These are phyloP conservation scores for Kickxella alabastrina DNA, from an alignment of 192 early-diverging fungal genomes.

Conservation along the genomic window DNA sequence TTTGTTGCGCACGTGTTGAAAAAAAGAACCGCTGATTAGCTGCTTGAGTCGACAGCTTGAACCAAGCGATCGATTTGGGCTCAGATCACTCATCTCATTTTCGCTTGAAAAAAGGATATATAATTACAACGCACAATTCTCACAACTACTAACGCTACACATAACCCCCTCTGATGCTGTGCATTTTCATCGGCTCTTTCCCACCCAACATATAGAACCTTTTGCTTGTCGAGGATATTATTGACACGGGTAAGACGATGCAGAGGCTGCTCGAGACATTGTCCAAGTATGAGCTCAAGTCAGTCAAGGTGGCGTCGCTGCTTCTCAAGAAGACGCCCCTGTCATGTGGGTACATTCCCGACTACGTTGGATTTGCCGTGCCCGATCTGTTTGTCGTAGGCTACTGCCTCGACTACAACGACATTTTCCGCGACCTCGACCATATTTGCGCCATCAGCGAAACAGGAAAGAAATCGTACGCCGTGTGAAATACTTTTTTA, in stretches of 20 bases:
- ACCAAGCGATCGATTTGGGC: no score
- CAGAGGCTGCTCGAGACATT: conserved; percentile 71
- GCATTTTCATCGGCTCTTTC: conserved; percentile 18
- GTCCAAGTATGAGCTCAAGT: conserved; percentile 67
- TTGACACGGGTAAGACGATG: conserved; percentile 93
- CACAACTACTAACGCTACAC: no score
- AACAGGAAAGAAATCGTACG: conserved; percentile 34
- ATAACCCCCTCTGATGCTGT: no score
- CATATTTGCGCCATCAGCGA: conserved; percentile 87
- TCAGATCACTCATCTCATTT: no score
- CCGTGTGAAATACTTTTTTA: conserved; percentile 10
- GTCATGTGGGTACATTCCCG: conserved; percentile 84
- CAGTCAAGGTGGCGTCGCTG: conserved; percentile 78
- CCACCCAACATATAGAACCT: conserved; percentile 67
- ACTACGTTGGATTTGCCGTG: conserved; percentile 89
- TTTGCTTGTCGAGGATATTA: conserved; percentile 92
- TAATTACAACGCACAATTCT: no score
- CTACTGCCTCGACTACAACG: conserved; percentile 89
- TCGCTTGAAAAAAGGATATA: no score
- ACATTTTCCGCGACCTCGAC: conserved; percentile 91
- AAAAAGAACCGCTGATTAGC: no score
- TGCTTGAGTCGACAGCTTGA: no score
- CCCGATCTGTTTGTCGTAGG: conserved; percentile 93
- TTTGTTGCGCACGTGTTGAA: no score
- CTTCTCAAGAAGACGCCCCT: conserved; percentile 84